Percentiles rank a stretch among this genome's conserved stretches.
phyloP scores from a whole-genome alignment of 768 basidiomycete species.

The Macrolepiota albuminosa region DNA sequence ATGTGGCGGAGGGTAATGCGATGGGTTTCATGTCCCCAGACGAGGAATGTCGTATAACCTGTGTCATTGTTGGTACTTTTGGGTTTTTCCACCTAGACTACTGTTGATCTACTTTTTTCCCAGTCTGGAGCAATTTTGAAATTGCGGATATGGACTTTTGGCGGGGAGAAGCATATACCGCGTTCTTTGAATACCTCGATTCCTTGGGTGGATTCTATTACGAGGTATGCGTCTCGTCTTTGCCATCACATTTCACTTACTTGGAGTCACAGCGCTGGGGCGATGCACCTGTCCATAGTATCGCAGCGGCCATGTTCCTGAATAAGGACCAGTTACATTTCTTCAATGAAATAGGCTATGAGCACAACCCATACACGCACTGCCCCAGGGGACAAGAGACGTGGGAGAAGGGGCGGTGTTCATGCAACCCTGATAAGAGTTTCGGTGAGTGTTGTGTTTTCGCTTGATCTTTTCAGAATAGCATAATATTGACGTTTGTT shows the following conservation, averaged over 20 bases:
- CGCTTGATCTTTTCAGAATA: neutral
- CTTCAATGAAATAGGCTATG: slow-evolving; percentile 81
- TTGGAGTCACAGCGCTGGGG: slow-evolving; percentile 65
- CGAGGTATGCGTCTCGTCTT: slow-evolving; percentile 42
- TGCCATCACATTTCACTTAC: slow-evolving; percentile 30
- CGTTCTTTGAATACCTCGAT: slow-evolving; percentile 65
- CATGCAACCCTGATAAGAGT: slow-evolving; percentile 53
- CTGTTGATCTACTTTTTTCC: neutral
- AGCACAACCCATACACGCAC: slow-evolving; percentile 72
- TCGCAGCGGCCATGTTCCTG: slow-evolving; percentile 72
- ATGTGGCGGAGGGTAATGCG: slow-evolving; percentile 54
- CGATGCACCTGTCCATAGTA: slow-evolving; percentile 83
- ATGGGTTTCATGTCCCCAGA: slow-evolving; percentile 67
- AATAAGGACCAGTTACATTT: slow-evolving; percentile 72
- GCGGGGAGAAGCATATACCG: slow-evolving; percentile 55
- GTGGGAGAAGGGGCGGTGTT: slow-evolving; percentile 55
- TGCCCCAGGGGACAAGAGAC: slow-evolving; percentile 45
- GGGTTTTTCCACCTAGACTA: slow-evolving; percentile 26
- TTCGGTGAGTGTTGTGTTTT: slow-evolving; percentile 43
- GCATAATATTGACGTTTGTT: neutral
- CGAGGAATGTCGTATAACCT: slow-evolving; percentile 35
- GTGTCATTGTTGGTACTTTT: slow-evolving; percentile 61
- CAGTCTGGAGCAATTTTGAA: slow-evolving; percentile 71
- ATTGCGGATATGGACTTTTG: slow-evolving; percentile 68
- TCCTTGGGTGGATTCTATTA: slow-evolving; percentile 65